Percentiles rank a stretch among this genome's conserved stretches.
Evolutionary conservation across 176 grass and related monocot species (phyloP).

Genomic region (Elaeis guineensis): DNA sequence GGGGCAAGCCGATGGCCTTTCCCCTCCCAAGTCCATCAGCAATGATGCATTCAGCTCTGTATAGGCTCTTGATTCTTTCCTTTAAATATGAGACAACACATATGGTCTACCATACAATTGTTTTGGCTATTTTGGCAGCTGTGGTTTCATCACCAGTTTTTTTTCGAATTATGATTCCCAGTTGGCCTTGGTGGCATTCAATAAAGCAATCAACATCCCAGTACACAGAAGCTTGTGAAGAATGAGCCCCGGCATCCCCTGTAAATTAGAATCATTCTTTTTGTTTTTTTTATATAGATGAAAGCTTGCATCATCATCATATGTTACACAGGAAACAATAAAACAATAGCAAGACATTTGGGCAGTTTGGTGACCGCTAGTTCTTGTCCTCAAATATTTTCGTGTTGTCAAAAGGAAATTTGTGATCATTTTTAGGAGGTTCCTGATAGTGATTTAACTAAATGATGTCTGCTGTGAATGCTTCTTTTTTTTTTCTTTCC

Average conservation of each 20-base stretch:
- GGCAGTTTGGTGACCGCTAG: too few species aligned
- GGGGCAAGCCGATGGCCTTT: too few species aligned
- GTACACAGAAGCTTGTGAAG: conserved; percentile 13
- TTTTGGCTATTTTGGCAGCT: neutral
- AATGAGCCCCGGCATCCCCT: conserved; percentile 22
- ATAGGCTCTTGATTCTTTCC: conserved; percentile 29
- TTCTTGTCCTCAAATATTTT: too few species aligned
- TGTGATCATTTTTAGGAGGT: too few species aligned
- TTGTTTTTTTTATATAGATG: conserved; percentile 45
- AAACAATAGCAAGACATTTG: too few species aligned
- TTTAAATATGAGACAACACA: conserved; percentile 21
- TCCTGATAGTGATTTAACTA: too few species aligned
- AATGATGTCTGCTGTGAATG: too few species aligned
- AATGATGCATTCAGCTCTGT: neutral
- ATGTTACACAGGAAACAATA: too few species aligned
- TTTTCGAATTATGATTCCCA: neutral
- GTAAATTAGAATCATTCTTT: conserved; percentile 45
- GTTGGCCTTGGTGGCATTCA: conserved; percentile 7
- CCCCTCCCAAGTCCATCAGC: too few species aligned
- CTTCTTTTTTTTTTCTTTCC: too few species aligned
- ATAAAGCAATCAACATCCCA: neutral
- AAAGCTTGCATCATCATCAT: neutral
- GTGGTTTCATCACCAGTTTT: conserved; percentile 1
- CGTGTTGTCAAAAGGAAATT: too few species aligned
- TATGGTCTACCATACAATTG: neutral